These are phyloP conservation scores for Podaxis mareebaensis DNA, from an alignment of 768 basidiomycete genomes.

Conservation along the genomic window DNA sequence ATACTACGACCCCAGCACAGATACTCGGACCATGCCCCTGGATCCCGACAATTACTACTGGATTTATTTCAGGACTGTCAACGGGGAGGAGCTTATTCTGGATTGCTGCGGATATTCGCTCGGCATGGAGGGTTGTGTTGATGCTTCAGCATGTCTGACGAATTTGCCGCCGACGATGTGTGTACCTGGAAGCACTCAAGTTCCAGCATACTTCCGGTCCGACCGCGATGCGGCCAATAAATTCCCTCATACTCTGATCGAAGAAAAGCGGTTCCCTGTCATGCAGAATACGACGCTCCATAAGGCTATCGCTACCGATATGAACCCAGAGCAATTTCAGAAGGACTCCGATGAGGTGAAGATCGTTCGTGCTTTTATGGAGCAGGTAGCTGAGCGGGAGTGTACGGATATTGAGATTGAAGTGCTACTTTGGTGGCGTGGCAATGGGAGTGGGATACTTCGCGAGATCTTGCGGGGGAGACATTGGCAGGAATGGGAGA, in stretches of 20 bases:
- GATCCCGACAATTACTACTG: slow-evolving; percentile 49
- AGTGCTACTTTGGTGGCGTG: not conserved
- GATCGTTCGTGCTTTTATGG: slow-evolving; percentile 12
- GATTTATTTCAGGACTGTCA: slow-evolving; percentile 47
- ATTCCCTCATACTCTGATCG: slow-evolving; percentile 1
- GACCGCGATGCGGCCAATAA: not conserved
- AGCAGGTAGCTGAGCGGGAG: slow-evolving; percentile 6
- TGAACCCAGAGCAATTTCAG: not conserved
- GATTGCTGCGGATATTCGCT: slow-evolving; percentile 26
- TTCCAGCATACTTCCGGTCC: slow-evolving; percentile 5
- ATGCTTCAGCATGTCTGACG: not conserved
- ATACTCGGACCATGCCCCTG: slow-evolving; percentile 38
- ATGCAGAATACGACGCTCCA: slow-evolving; percentile 14
- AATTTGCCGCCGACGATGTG: not conserved
- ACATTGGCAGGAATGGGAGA: slow-evolving; percentile 5
- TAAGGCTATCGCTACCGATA: slow-evolving; percentile 2
- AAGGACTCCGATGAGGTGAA: not conserved
- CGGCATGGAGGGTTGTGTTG: slow-evolving; percentile 6
- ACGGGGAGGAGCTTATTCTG: slow-evolving; percentile 40
- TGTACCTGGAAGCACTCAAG: not conserved
- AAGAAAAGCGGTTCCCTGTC: slow-evolving; percentile 18
- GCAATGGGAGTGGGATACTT: not conserved
- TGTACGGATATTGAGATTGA: slow-evolving; percentile 7
- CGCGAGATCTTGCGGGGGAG: not conserved
- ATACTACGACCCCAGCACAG: slow-evolving; percentile 27